Evolutionary conservation across 441 rosid species (phyloP).

Genomic region (Erodium trifolium): DNA sequence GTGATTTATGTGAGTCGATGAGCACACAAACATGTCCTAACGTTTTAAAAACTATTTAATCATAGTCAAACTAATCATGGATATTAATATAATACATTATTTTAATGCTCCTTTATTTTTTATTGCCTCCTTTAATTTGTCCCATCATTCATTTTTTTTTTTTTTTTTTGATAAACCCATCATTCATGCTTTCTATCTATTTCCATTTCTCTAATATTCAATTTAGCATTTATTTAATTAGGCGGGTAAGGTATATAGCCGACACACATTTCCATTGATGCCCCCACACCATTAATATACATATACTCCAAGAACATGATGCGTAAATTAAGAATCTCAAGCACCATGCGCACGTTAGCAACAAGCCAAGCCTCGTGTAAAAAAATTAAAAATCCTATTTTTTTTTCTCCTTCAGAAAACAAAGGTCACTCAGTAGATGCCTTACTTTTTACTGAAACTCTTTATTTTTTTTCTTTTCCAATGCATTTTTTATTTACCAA

Average conservation of each 20-base stretch:
- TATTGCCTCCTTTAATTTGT: constrained; percentile 11
- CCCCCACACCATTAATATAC: constrained; percentile 18
- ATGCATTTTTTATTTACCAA: not conserved
- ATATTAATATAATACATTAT: constrained; percentile 21
- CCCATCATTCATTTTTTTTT: no score
- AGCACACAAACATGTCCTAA: not conserved
- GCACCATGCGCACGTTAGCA: constrained; percentile 18
- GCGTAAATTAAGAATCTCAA: constrained; percentile 20
- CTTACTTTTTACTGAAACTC: not conserved
- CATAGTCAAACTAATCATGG: constrained; percentile 33
- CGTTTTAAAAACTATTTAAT: not conserved
- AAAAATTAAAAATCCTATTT: constrained; percentile 12
- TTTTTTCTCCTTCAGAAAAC: not conserved
- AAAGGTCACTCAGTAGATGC: not conserved
- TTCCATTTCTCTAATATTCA: constrained; percentile 4
- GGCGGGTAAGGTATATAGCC: constrained; percentile 36
- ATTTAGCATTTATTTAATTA: constrained; percentile 10
- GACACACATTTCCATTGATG: constrained; percentile 29
- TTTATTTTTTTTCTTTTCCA: constrained; percentile 1
- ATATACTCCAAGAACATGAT: not conserved
- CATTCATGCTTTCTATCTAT: not conserved
- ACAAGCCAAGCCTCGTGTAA: constrained; percentile 5
- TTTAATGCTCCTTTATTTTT: constrained; percentile 17
- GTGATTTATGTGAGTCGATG: constrained; percentile 5
- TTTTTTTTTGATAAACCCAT: no score